Evolutionary conservation across 352 stramenopile genomes (phyloP), one percentile per base, ranked within the genome.

Genomic region (Synura sp.): DNA sequence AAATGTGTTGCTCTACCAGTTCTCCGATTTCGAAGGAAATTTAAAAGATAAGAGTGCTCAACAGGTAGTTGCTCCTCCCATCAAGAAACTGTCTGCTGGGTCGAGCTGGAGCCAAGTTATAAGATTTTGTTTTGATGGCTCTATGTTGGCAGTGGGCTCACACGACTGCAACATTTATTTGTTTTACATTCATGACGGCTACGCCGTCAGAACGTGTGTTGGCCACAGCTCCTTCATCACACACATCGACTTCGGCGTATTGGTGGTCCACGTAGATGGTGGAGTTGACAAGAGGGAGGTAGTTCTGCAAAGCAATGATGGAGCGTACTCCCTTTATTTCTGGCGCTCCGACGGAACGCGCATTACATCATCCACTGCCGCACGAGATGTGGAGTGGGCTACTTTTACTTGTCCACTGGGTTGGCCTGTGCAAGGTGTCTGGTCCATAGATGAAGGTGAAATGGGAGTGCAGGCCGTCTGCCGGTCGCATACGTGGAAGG

Each of bases 121-220:
- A 69, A 88, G 89, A 33, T 95, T 93, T 69, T 95, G 89, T 3
- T 88, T 89, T 0, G 89, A 93, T 69, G 79, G 89, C 73, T 91
- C 86, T 60, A 80, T 93, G 32, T 82, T 95, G 12, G 90, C 88
- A 17, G 78, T 93, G 4, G 89, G 86, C 42, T 84, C 63, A 19
- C 22, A 86, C 15, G 90, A 95, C 81, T 87, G 89, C 79, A 88
- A 87, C 44, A 90, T 94, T 31, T 95, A 95, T 83, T 82, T 95
- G 0, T 94, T 94, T 85, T 90, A 89, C 57, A 88, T 90, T 17
- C 83, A 91, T 9, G 60, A 49, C 17, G 35, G 59, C 22, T 35
- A 76, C 12, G 49, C 63, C 17, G 71, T 79, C 25, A 15, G 35
- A 44, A 7, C 9, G 12, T 75, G 44, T 35, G 53, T 3, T 15